These are phyloP conservation scores for Colletotrichum sp. DNA, from an alignment of 2,329 filamentous ascomycete genomes.

Conservation along the genomic window DNA sequence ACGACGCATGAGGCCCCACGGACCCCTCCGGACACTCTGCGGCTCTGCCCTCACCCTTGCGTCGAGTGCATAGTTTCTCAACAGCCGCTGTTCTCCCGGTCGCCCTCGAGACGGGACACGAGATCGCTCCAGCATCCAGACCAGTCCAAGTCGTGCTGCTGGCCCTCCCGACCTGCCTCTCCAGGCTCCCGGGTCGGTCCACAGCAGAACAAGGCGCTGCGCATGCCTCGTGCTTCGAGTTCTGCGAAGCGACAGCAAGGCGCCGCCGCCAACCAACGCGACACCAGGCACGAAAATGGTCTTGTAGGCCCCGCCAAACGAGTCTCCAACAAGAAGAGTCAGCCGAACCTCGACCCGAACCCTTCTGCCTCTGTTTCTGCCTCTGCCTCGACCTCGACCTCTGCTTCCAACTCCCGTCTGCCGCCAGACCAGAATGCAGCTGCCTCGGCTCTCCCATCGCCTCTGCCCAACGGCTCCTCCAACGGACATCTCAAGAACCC, in stretches of 20 bases:
- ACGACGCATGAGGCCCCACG: constrained; percentile 18
- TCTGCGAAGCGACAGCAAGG: constrained; percentile 67
- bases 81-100: constrained; percentile 22
- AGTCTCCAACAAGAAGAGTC: constrained; percentile 48
- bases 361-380: background rate
- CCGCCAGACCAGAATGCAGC: constrained; percentile 31
- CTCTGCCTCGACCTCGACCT: constrained; percentile 18
- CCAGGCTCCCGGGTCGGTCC: constrained; percentile 39
- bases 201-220: constrained; percentile 40
- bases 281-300: constrained; percentile 85
- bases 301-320: constrained; percentile 66
- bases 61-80: constrained; percentile 13
- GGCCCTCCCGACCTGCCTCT: constrained; percentile 34
- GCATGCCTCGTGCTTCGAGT: constrained; percentile 67
- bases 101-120: constrained; percentile 14
- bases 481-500: constrained; percentile 28
- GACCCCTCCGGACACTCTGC: background rate
- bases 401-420: constrained; percentile 27
- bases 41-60: constrained; percentile 12
- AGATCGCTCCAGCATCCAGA: constrained; percentile 15
- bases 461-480: constrained; percentile 29
- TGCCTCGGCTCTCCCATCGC: constrained; percentile 22
- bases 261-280: constrained; percentile 67
- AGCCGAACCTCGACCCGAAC: constrained; percentile 45
- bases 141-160: constrained; percentile 32